These are phyloP conservation scores for Coemansia linderi DNA, from an alignment of 371 early-diverging fungal genomes.

Conservation along the genomic window DNA sequence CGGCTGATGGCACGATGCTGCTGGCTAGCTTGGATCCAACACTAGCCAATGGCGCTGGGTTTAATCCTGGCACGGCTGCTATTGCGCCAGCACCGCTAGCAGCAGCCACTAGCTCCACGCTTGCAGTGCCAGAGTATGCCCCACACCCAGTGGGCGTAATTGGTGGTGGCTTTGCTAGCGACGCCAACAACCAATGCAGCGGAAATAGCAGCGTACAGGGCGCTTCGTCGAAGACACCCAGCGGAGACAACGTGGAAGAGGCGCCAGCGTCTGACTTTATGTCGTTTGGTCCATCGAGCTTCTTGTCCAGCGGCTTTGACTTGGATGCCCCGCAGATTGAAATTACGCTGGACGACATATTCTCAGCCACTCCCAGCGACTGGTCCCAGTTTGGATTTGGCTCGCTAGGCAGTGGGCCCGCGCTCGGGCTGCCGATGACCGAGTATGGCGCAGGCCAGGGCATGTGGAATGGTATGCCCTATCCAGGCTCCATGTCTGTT, in stretches of 20 bases:
- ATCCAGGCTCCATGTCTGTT: conserved; percentile 33
- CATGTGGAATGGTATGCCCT: conserved; percentile 46
- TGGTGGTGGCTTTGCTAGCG: neutral
- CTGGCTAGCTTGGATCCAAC: neutral
- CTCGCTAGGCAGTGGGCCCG: conserved; percentile 25
- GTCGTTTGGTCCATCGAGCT: conserved; percentile 57
- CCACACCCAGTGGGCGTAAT: neutral
- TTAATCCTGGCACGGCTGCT: neutral
- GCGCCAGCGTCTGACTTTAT: conserved; percentile 56
- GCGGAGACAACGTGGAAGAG: conserved; percentile 18
- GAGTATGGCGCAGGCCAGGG: conserved; percentile 36
- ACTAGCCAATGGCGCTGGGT: neutral
- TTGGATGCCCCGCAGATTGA: conserved; percentile 57
- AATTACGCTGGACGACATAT: conserved; percentile 57
- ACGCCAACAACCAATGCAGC: conserved; percentile 2
- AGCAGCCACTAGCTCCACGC: neutral
- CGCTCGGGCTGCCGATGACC: conserved; percentile 46
- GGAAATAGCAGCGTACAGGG: neutral
- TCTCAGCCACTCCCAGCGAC: conserved; percentile 48
- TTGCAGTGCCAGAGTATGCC: neutral
- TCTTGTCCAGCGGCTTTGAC: conserved; percentile 53
- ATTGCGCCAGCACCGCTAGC: neutral
- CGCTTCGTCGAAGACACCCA: conserved; percentile 1
- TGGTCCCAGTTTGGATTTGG: conserved; percentile 54
- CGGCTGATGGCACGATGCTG: neutral